These are phyloP conservation scores for Tricholoma terreum DNA, from an alignment of 768 basidiomycete genomes.

Conservation along the genomic window DNA sequence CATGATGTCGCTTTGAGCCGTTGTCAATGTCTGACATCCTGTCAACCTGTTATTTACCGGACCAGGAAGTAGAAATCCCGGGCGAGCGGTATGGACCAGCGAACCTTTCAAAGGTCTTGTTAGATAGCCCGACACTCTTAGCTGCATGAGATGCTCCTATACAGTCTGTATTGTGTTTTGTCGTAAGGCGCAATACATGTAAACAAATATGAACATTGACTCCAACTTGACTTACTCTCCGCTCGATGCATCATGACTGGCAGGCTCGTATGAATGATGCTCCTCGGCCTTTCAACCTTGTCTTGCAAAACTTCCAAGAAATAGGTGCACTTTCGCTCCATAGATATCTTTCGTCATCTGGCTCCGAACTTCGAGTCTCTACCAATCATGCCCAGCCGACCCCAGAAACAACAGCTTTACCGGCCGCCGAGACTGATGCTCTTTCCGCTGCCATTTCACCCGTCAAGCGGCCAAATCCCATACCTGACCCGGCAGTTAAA, in stretches of 20 bases:
- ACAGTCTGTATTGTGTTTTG: no score
- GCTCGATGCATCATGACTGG: background rate
- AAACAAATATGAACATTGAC: no score
- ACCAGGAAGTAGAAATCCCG: no score
- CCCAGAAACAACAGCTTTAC: background rate
- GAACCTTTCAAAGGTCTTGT: no score
- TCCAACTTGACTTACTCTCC: no score
- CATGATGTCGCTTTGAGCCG: no score
- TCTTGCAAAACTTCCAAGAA: constrained; percentile 22
- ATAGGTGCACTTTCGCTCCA: constrained; percentile 27
- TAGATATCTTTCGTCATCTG: constrained; percentile 19
- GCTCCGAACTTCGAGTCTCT: background rate
- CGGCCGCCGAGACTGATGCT: background rate
- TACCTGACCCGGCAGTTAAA: background rate
- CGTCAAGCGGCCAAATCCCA: background rate
- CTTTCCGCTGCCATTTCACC: background rate
- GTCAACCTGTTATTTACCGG: no score
- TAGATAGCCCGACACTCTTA: no score
- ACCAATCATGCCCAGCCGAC: background rate
- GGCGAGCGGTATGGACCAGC: no score
- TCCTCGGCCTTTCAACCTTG: constrained; percentile 19
- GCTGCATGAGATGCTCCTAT: no score
- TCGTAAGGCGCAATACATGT: no score
- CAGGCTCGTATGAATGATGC: background rate
- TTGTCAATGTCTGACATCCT: no score